Percentiles rank a stretch among this genome's conserved stretches.
Conservation (phyloP, 2,329 filamentous ascomycete genomes). For the Pyricularia grisea region DNA sequence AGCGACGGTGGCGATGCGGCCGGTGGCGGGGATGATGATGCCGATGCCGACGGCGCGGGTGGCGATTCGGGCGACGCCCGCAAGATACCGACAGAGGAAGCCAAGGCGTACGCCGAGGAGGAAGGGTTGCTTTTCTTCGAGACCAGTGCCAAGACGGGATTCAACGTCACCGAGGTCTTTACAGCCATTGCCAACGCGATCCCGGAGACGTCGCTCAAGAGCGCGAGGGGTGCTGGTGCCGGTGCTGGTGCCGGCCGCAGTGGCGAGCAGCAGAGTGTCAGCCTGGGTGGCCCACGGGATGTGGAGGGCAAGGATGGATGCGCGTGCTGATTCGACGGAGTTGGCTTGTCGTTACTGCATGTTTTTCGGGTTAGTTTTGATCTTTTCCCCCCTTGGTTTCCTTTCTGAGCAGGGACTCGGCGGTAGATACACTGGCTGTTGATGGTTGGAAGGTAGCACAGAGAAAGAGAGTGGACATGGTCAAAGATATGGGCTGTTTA, state of each 20-base stretch:
- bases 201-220: slow-evolving; percentile 93
- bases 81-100: slow-evolving; percentile 86
- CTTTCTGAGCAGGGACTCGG: neutral
- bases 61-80: slow-evolving; percentile 64
- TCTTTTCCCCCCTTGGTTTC: neutral
- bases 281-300: slow-evolving; percentile 65
- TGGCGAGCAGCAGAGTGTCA: slow-evolving; percentile 68
- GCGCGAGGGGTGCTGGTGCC: slow-evolving; percentile 61
- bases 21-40: slow-evolving; percentile 35
- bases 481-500: neutral
- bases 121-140: slow-evolving; percentile 94
- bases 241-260: slow-evolving; percentile 48
- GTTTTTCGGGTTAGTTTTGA: neutral
- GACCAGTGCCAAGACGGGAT: slow-evolving; percentile 92
- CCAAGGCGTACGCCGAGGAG: slow-evolving; percentile 87
- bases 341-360: neutral
- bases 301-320: slow-evolving; percentile 81
- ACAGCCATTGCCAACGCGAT: slow-evolving; percentile 98
- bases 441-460: neutral
- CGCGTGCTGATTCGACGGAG: slow-evolving; percentile 54
- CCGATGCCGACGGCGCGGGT: slow-evolving; percentile 39
- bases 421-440: slow-evolving; percentile 8
- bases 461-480: neutral
- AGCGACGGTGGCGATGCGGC: slow-evolving; percentile 45
- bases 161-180: slow-evolving; percentile 92